A percentile compares a stretch with the other conserved stretches of the same genome.
These are phyloP conservation scores for Citrullus amarus DNA, from an alignment of 306 rosid species.

Conservation along the genomic window DNA sequence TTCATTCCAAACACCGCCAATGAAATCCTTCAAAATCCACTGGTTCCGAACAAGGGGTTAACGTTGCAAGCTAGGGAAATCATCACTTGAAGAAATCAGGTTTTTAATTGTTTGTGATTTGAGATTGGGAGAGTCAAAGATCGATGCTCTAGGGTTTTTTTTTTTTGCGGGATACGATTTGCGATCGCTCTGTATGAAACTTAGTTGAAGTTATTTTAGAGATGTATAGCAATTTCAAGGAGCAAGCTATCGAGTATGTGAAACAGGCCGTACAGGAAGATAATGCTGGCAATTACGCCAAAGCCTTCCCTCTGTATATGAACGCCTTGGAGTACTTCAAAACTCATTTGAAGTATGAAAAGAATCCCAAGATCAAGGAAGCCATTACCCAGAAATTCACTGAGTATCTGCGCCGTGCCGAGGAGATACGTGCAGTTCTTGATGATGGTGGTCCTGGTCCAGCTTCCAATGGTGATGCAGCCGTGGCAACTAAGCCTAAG, in stretches of 20 bases:
- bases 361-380: conserved; percentile 87
- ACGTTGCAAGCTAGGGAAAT: neutral
- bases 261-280: conserved; percentile 95
- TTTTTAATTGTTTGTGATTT: neutral
- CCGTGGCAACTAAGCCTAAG: conserved; percentile 78
- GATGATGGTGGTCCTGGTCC: conserved; percentile 88
- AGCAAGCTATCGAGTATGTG: conserved; percentile 96
- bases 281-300: conserved; percentile 83
- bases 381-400: conserved; percentile 94
- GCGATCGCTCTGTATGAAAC: conserved; percentile 14
- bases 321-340: conserved; percentile 92
- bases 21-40: too few species aligned
- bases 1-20: too few species aligned
- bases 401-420: conserved; percentile 92
- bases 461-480: conserved; percentile 85
- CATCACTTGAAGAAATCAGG: neutral
- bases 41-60: too few species aligned
- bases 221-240: conserved; percentile 99
- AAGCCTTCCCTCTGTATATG: conserved; percentile 92
- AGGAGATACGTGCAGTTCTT: conserved; percentile 87
- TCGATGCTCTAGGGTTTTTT: conserved; percentile 11
- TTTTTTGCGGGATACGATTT: neutral
- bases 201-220: neutral
- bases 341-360: conserved; percentile 94
- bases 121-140: neutral